phyloP scores from a whole-genome alignment of 176 grass and related monocot species.

The Oryza rufipogon region DNA sequence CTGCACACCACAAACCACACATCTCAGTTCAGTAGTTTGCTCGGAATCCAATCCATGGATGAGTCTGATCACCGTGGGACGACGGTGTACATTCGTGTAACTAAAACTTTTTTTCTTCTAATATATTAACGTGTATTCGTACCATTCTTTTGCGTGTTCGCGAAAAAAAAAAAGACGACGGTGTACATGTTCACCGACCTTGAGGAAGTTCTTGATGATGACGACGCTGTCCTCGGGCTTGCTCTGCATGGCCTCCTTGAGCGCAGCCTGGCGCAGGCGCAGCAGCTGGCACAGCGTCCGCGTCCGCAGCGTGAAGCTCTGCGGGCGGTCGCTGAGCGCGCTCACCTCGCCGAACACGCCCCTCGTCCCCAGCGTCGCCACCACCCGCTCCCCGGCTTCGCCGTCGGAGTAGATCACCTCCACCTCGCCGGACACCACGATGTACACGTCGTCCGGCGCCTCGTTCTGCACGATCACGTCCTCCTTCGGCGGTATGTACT shows the following conservation, averaged over 20 bases:
- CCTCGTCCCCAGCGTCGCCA: slow-evolving; percentile 47
- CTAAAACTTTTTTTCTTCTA: too few relatives aligned
- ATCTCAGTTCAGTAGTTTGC: background rate
- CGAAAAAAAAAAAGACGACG: too few relatives aligned
- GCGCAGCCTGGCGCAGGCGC: slow-evolving; percentile 74
- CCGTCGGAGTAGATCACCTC: slow-evolving; percentile 50
- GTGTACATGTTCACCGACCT: slow-evolving; percentile 39
- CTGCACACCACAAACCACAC: slow-evolving; percentile 30
- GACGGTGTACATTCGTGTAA: background rate
- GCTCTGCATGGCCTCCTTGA: slow-evolving; percentile 85
- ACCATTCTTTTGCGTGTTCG: too few relatives aligned
- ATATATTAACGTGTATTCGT: too few relatives aligned
- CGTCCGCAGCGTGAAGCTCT: slow-evolving; percentile 80
- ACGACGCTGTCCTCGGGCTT: slow-evolving; percentile 73
- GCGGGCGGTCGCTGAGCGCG: slow-evolving; percentile 64
- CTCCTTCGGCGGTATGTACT: slow-evolving; percentile 90
- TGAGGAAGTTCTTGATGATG: slow-evolving; percentile 90
- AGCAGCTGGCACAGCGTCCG: slow-evolving; percentile 87
- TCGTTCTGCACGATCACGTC: slow-evolving; percentile 93
- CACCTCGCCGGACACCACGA: slow-evolving; percentile 83
- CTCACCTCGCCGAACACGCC: slow-evolving; percentile 86
- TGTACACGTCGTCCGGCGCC: slow-evolving; percentile 77
- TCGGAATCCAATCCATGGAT: background rate
- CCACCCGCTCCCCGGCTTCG: slow-evolving; percentile 41
- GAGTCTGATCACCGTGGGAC: background rate